Conservation (phyloP, 2,329 filamentous ascomycete genomes). For the Aureobasidium uvarum region DNA sequence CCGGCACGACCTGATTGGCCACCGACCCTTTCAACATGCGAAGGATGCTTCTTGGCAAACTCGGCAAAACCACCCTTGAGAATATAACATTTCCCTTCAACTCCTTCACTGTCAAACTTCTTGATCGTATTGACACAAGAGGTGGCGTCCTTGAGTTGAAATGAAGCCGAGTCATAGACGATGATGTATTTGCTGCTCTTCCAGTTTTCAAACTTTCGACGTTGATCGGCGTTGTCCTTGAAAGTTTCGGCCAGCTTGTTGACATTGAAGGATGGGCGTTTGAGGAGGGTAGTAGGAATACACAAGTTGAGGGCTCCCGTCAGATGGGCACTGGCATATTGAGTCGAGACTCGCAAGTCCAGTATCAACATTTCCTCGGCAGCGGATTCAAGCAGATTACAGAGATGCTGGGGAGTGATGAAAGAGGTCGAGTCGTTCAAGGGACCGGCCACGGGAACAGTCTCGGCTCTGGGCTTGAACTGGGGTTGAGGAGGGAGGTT, state of each 20-base stretch:
- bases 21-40: constrained; percentile 55
- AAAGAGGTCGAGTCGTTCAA: constrained; percentile 41
- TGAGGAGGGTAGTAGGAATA: constrained; percentile 90
- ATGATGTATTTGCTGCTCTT: constrained; percentile 70
- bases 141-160: constrained; percentile 74
- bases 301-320: constrained; percentile 84
- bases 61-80: constrained; percentile 77
- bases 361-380: constrained; percentile 65
- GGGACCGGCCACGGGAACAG: constrained; percentile 41
- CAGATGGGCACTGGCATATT: constrained; percentile 73
- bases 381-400: constrained; percentile 50
- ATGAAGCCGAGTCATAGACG: constrained; percentile 79
- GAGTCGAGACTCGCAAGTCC: constrained; percentile 82
- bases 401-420: constrained; percentile 50
- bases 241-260: constrained; percentile 87
- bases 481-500: constrained; percentile 27
- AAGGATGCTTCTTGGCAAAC: constrained; percentile 66
- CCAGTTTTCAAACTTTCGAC: constrained; percentile 75
- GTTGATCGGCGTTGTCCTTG: constrained; percentile 62
- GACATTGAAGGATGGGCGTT: constrained; percentile 85
- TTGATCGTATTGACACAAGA: constrained; percentile 84
- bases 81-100: constrained; percentile 69
- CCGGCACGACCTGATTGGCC: not conserved
- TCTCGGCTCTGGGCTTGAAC: constrained; percentile 46
- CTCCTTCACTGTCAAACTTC: constrained; percentile 87